Evolutionary conservation across 2,329 filamentous ascomycete genomes (phyloP).

Genomic region (Cladosporium sp.): DNA sequence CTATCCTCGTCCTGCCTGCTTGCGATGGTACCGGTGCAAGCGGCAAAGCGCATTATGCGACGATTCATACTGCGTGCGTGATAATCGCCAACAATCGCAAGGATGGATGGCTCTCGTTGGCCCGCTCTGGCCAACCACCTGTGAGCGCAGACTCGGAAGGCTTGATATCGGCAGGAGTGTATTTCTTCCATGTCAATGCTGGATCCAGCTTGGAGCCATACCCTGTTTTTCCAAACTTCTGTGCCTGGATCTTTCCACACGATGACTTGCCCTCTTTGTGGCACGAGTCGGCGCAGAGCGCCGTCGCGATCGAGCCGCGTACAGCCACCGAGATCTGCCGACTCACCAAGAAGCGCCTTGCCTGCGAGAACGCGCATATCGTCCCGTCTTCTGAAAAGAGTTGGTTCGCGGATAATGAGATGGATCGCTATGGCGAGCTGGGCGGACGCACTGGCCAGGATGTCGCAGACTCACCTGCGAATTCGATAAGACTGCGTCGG

Average conservation of each 20-base stretch:
- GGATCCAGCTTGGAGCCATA: constrained; percentile 12
- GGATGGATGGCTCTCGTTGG: constrained; percentile 3
- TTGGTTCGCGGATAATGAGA: constrained; percentile 23
- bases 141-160: background rate
- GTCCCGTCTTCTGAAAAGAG: constrained; percentile 18
- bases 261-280: constrained; percentile 15
- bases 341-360: constrained; percentile 20
- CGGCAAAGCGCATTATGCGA: background rate
- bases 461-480: constrained; percentile 17
- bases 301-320: background rate
- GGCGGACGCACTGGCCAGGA: constrained; percentile 10
- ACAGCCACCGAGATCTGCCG: constrained; percentile 18
- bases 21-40: background rate
- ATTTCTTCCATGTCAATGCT: constrained; percentile 7
- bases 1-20: background rate
- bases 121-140: background rate
- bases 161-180: constrained; percentile 6
- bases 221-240: constrained; percentile 20
- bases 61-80: background rate
- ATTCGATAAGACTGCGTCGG: constrained; percentile 20
- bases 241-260: constrained; percentile 20
- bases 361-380: constrained; percentile 22
- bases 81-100: constrained; percentile 9
- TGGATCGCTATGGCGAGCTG: constrained; percentile 19
- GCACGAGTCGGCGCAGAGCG: constrained; percentile 10